These are phyloP conservation scores for Cordyceps cicadae DNA, from an alignment of 2,329 filamentous ascomycete genomes.

Conservation along the genomic window DNA sequence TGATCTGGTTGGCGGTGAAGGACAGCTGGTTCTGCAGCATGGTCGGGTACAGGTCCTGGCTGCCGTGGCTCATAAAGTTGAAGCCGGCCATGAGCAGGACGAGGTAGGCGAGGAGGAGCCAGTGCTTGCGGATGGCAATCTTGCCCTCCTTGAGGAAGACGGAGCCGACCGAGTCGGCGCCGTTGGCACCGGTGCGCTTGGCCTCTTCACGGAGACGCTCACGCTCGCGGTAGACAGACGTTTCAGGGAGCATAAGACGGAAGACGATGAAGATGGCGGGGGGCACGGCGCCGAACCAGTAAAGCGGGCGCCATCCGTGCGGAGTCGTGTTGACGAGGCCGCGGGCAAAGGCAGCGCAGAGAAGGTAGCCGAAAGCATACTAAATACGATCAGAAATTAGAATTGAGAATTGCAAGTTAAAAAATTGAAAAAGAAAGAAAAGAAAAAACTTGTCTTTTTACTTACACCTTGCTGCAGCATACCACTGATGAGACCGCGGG, in stretches of 20 bases:
- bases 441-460: background rate
- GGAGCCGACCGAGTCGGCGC: conserved; percentile 33
- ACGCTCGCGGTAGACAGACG: conserved; percentile 60
- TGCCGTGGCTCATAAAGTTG: conserved; percentile 84
- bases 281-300: conserved; percentile 80
- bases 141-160: conserved; percentile 69
- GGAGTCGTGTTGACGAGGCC: conserved; percentile 67
- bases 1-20: conserved; percentile 48
- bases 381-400: conserved; percentile 12
- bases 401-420: no score
- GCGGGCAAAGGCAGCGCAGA: conserved; percentile 49
- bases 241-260: conserved; percentile 72
- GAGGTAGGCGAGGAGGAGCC: conserved; percentile 71
- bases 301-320: conserved; percentile 76
- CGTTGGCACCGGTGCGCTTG: conserved; percentile 13
- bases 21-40: conserved; percentile 49
- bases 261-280: conserved; percentile 74
- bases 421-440: no score
- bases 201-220: conserved; percentile 49
- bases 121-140: conserved; percentile 69
- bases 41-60: conserved; percentile 54
- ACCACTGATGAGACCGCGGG: conserved; percentile 66
- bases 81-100: conserved; percentile 85
- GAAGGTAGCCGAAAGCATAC: conserved; percentile 59
- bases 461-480: conserved; percentile 62